These are phyloP conservation scores for Hypoxylon intermedium DNA, from an alignment of 495 filamentous ascomycete genomes.

Conservation along the genomic window DNA sequence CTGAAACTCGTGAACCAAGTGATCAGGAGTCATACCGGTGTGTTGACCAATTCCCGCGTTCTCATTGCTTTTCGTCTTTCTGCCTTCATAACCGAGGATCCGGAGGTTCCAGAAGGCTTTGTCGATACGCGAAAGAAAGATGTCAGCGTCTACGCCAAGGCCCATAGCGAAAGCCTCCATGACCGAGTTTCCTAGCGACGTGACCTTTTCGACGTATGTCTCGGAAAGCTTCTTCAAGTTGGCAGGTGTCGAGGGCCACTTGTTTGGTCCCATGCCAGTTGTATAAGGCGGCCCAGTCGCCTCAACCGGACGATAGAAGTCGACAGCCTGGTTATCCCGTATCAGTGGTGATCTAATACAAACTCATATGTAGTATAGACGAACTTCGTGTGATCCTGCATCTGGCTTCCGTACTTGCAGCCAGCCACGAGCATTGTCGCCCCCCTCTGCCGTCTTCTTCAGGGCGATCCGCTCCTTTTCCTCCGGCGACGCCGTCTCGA, in stretches of 20 bases:
- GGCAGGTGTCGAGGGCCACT: neutral
- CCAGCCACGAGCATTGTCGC: neutral
- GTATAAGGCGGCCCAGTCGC: conserved; percentile 1
- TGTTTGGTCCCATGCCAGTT: conserved; percentile 4
- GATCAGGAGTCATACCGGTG: neutral
- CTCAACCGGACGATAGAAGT: conserved; percentile 5
- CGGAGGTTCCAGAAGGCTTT: conserved; percentile 9
- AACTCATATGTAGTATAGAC: neutral
- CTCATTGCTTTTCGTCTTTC: neutral
- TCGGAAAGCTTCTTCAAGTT: neutral
- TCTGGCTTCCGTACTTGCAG: neutral
- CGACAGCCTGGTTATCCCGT: neutral
- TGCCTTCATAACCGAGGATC: conserved; percentile 3
- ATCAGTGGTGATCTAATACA: neutral
- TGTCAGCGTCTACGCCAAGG: neutral
- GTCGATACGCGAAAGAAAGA: conserved; percentile 5
- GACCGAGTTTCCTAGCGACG: neutral
- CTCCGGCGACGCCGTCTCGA: neutral
- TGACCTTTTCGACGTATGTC: conserved; percentile 2
- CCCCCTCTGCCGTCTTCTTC: neutral
- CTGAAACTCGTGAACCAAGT: neutral
- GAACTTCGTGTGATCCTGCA: neutral
- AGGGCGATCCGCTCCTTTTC: neutral
- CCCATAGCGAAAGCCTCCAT: conserved; percentile 7
- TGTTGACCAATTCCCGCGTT: neutral